A percentile compares a stretch with the other conserved stretches of the same genome.
phyloP scores from a whole-genome alignment of 352 stramenopile species.

The Pythium dissimile region DNA sequence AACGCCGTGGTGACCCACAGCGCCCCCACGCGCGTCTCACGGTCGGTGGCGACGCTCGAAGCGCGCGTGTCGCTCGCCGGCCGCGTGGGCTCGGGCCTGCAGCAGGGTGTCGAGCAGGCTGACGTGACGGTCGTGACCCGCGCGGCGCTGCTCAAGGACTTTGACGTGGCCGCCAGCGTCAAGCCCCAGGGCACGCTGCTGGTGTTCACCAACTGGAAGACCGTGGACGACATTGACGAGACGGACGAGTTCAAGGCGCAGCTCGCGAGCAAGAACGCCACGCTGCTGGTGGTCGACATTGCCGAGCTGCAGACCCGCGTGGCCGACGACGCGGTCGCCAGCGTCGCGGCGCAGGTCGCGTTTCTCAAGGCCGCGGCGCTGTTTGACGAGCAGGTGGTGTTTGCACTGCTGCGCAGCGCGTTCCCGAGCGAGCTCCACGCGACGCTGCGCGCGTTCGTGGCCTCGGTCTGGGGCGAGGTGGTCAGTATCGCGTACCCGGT shows the following conservation, averaged over 20 bases:
- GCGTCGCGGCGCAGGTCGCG: slow-evolving; percentile 43
- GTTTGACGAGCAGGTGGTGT: slow-evolving; percentile 56
- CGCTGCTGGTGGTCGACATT: slow-evolving; percentile 52
- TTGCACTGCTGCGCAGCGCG: slow-evolving; percentile 45
- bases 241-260: slow-evolving; percentile 46
- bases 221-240: slow-evolving; percentile 57
- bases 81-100: slow-evolving; percentile 22
- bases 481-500: slow-evolving; percentile 44
- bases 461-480: slow-evolving; percentile 58
- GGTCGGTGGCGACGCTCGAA: slow-evolving; percentile 49
- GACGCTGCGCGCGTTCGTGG: slow-evolving; percentile 51
- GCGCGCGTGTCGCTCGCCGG: slow-evolving; percentile 49
- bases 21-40: slow-evolving; percentile 20
- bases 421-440: slow-evolving; percentile 39
- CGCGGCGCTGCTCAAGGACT: slow-evolving; percentile 39
- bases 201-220: slow-evolving; percentile 61
- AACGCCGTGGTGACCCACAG: slow-evolving; percentile 59
- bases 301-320: slow-evolving; percentile 50
- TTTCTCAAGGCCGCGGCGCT: slow-evolving; percentile 60
- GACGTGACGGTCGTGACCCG: slow-evolving; percentile 61
- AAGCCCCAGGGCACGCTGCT: slow-evolving; percentile 55
- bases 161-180: slow-evolving; percentile 49
- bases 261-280: slow-evolving; percentile 44
- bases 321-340: slow-evolving; percentile 45
- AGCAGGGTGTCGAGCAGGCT: slow-evolving; percentile 49